Base-by-base conservation (phyloP, 2,329 filamentous ascomycete genomes). In the Trematosphaeria pertusa region DNA sequence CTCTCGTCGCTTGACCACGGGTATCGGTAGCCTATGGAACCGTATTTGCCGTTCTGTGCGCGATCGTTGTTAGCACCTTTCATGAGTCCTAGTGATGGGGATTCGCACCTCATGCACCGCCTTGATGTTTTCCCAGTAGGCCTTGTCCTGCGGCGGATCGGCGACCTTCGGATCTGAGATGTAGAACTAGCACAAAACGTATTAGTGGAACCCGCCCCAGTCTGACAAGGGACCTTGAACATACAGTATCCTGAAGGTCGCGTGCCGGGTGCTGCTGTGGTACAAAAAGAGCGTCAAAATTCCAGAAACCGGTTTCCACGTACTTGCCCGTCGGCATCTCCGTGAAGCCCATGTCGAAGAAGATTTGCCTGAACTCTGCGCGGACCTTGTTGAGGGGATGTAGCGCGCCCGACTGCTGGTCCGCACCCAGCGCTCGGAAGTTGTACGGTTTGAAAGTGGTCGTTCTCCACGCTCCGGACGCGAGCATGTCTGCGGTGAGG, bases 221-320 rank as follows among this genome's bases (percentile, higher is more conserved):
- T n/a, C n/a, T n/a, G n/a, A n/a, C n/a, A n/a, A n/a, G n/a, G n/a
- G n/a, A n/a, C n/a, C n/a, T n/a, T n/a, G n/a, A n/a, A n/a, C n/a
- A n/a, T n/a, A n/a, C n/a, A 46, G 94, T 97, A 68, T 99, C 94
- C 80, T 99, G 94, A 59, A 97, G 81, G 72, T 99, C 94, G 70
- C 94, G 90, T 49, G 94, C 94, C 40, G 94, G 94, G 73, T 99
- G 94, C 81, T 99, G 94, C 76, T 96, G 94, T 21, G 93, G 93
- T 42, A 97, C 93, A 73, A 93, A 97, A 54, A 99, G 89, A 18
- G 92, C 86, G 69, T 97, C 93, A 73, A 97, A 97, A 76, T 97
- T 97, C 91, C 94, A 99, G 86, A 97, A 97, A 36, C 93, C 92
- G 10, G 92, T 93, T 77, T 99, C 94, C 54, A 97, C 92, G 71